Conservation (phyloP, 1,284 basidiomycete species). For the Microbotryum silenes-acaulis region DNA sequence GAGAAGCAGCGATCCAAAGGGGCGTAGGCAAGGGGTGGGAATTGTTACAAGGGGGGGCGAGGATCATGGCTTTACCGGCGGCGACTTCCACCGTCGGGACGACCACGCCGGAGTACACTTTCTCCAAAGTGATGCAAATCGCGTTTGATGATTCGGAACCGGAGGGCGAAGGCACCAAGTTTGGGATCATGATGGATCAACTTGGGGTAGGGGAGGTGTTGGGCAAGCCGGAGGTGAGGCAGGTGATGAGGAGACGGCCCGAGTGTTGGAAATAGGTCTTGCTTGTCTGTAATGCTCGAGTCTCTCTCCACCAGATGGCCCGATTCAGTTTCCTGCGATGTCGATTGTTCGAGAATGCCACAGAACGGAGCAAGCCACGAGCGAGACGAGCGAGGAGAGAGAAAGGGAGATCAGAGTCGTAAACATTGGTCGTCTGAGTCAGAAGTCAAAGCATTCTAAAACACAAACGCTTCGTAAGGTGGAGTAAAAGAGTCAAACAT, state of each 20-base stretch:
- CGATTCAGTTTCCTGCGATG: no score
- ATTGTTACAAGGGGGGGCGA: constrained; percentile 24
- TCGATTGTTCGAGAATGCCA: no score
- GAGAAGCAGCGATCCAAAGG: constrained; percentile 25
- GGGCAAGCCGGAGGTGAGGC: constrained; percentile 27
- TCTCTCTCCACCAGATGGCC: no score
- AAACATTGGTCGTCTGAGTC: no score
- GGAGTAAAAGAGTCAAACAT: no score
- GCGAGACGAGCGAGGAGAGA: no score
- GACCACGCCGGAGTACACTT: constrained; percentile 11
- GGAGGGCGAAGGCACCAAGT: constrained; percentile 23
- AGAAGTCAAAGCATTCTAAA: no score
- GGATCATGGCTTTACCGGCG: constrained; percentile 30
- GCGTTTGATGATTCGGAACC: constrained; percentile 29
- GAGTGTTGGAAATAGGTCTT: constrained; percentile 33
- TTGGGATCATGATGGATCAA: constrained; percentile 26
- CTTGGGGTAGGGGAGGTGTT: constrained; percentile 32
- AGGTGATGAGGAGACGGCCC: constrained; percentile 29
- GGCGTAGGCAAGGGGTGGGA: constrained; percentile 30
- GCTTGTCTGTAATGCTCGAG: neutral
- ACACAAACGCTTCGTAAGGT: no score
- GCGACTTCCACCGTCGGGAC: constrained; percentile 1
- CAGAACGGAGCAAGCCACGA: no score
- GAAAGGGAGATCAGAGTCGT: no score
- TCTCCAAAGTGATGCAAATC: constrained; percentile 33